A percentile compares a stretch with the other conserved stretches of the same genome.
phyloP scores from a whole-genome alignment of 179 eudicot genomes.

The Pouteria campechiana region DNA sequence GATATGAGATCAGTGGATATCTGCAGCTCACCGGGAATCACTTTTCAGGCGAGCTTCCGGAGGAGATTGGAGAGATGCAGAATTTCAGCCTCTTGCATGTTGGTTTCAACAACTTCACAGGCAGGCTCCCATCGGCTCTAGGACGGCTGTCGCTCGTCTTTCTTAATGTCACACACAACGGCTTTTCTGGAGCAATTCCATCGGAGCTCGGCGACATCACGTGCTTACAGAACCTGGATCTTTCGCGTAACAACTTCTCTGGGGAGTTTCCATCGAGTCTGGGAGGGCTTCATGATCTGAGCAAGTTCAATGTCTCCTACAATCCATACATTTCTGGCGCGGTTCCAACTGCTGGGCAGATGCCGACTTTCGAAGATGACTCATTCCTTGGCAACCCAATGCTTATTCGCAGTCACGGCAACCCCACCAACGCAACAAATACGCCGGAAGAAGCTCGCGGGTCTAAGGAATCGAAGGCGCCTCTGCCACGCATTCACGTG shows the following conservation, averaged over 20 bases:
- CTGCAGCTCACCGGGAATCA: constrained; percentile 70
- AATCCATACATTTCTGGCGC: constrained; percentile 57
- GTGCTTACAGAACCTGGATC: constrained; percentile 73
- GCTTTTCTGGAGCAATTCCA: constrained; percentile 60
- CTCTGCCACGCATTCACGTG: constrained; percentile 19
- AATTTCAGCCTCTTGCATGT: constrained; percentile 75
- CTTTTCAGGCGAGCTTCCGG: constrained; percentile 62
- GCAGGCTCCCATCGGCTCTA: constrained; percentile 48
- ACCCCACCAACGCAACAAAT: constrained; percentile 21
- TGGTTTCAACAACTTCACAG: constrained; percentile 45
- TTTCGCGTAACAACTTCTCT: constrained; percentile 82
- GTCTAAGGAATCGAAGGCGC: background rate
- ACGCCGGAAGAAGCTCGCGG: background rate
- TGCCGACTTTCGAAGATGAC: constrained; percentile 62
- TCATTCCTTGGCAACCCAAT: constrained; percentile 69
- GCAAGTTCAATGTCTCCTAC: constrained; percentile 78
- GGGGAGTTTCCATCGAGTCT: constrained; percentile 65
- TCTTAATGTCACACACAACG: constrained; percentile 56
- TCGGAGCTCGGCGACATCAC: constrained; percentile 38
- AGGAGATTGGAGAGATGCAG: constrained; percentile 53
- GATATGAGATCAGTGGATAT: constrained; percentile 55
- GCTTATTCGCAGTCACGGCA: constrained; percentile 39
- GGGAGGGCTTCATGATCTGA: constrained; percentile 39
- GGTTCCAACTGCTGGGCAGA: constrained; percentile 65
- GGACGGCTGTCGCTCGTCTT: constrained; percentile 46